Percentiles rank a stretch among this genome's conserved stretches.
phyloP scores from a whole-genome alignment of 768 basidiomycete genomes.

The Imleria badia region DNA sequence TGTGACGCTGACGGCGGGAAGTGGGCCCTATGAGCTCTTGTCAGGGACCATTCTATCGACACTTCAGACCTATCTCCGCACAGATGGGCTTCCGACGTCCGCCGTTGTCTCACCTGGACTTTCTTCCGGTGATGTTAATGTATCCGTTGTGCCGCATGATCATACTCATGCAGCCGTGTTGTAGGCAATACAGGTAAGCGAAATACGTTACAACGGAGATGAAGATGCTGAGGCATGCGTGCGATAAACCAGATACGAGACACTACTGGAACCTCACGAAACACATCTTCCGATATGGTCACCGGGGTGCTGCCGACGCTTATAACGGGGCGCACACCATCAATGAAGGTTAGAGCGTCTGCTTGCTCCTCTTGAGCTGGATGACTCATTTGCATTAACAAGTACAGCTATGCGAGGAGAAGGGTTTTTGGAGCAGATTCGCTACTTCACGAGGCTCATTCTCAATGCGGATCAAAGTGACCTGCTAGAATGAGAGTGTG shows the following conservation, averaged over 20 bases:
- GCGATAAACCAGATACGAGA: slow-evolving; percentile 37
- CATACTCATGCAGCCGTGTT: slow-evolving; percentile 1
- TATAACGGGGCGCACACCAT: slow-evolving; percentile 37
- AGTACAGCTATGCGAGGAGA: slow-evolving; percentile 28
- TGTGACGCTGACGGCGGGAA: slow-evolving; percentile 37
- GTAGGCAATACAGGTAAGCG: slow-evolving; percentile 26
- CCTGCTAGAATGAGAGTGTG: slow-evolving; percentile 7
- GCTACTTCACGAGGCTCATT: slow-evolving; percentile 33
- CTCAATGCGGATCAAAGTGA: slow-evolving; percentile 33
- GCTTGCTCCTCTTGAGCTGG: background rate
- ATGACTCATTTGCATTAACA: slow-evolving; percentile 4
- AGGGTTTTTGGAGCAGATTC: slow-evolving; percentile 31
- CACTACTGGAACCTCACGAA: slow-evolving; percentile 46
- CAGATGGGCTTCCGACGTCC: slow-evolving; percentile 20
- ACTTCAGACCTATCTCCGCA: slow-evolving; percentile 32
- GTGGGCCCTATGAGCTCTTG: slow-evolving; percentile 40
- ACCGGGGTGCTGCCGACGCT: slow-evolving; percentile 27
- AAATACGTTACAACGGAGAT: slow-evolving; percentile 18
- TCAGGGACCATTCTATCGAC: slow-evolving; percentile 45
- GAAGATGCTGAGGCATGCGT: slow-evolving; percentile 16
- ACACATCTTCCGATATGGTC: slow-evolving; percentile 49
- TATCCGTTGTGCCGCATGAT: background rate
- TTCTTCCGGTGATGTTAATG: slow-evolving; percentile 17
- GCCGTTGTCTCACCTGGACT: slow-evolving; percentile 38
- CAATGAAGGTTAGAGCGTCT: slow-evolving; percentile 24